phyloP scores from a whole-genome alignment of 371 early-diverging fungal genomes.

The Cladochytrium tenue region DNA sequence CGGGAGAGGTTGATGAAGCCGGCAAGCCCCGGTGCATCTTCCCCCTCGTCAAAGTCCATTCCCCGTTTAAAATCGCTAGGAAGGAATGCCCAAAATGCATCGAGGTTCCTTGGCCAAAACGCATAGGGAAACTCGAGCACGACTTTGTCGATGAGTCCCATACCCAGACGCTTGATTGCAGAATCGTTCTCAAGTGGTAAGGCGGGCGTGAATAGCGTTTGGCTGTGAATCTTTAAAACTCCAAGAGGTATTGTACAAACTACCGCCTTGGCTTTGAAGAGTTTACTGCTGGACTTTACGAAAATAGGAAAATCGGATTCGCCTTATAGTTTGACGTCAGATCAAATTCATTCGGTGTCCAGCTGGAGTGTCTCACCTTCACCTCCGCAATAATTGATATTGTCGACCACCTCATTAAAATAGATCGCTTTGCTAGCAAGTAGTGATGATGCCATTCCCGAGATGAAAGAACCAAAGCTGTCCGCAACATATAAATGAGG shows the following conservation, averaged over 20 bases:
- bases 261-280: constrained; percentile 11
- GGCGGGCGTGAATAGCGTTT: constrained; percentile 12
- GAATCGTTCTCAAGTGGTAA: constrained; percentile 10
- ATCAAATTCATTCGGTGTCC: too few species aligned
- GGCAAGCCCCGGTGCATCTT: constrained; percentile 18
- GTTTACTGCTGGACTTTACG: constrained; percentile 11
- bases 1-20: constrained; percentile 21
- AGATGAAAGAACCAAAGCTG: constrained; percentile 16
- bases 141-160: constrained; percentile 28
- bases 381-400: constrained; percentile 22
- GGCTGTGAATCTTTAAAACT: constrained; percentile 14
- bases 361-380: too few species aligned
- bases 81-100: constrained; percentile 25
- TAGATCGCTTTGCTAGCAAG: constrained; percentile 5
- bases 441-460: constrained; percentile 3
- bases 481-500: constrained; percentile 25
- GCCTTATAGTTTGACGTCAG: too few species aligned
- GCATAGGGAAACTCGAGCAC: constrained; percentile 21
- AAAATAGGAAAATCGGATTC: constrained; percentile 6
- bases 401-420: constrained; percentile 15
- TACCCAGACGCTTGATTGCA: constrained; percentile 13
- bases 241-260: constrained; percentile 25
- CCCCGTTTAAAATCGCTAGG: constrained; percentile 15
- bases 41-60: constrained; percentile 30
- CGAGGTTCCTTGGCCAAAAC: constrained; percentile 22